Percentiles rank a stretch among this genome's conserved stretches.
Conservation (phyloP, 2,329 filamentous ascomycete genomes). For the Scedosporium dehoogii region DNA sequence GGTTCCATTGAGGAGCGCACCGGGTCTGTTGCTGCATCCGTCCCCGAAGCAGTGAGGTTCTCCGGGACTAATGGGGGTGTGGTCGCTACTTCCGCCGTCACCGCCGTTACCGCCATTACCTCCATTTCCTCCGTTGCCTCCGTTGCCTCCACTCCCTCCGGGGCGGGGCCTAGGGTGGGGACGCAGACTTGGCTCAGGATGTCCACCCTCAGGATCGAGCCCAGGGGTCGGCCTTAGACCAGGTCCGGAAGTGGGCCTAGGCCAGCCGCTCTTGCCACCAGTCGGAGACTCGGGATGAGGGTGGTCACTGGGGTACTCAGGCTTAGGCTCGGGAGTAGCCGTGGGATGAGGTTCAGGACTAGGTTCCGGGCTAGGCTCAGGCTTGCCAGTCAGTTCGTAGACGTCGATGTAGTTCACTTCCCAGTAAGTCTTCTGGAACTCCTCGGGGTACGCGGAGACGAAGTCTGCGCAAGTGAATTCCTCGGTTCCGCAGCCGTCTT, state of each 20-base stretch:
- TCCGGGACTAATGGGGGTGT: neutral
- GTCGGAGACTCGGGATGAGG: neutral
- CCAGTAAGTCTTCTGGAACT: constrained; percentile 35
- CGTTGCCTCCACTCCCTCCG: neutral
- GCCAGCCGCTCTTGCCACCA: neutral
- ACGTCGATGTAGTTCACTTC: constrained; percentile 45
- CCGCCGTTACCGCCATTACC: neutral
- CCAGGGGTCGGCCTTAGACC: too few relatives aligned
- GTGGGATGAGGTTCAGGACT: neutral
- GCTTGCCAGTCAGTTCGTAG: constrained; percentile 20
- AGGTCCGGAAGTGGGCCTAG: too few relatives aligned
- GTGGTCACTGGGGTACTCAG: neutral
- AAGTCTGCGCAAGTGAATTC: constrained; percentile 27
- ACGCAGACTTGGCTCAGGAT: too few relatives aligned
- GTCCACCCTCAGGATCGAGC: too few relatives aligned
- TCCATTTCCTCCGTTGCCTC: neutral
- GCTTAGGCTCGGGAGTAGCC: neutral
- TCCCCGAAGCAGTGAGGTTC: too few relatives aligned
- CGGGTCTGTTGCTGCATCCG: too few relatives aligned
- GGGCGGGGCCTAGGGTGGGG: too few relatives aligned
- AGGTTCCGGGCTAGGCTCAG: neutral
- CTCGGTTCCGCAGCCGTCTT: neutral
- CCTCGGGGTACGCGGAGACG: constrained; percentile 33
- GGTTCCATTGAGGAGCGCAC: too few relatives aligned
- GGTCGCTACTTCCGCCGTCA: neutral